Conservation (phyloP, 129 eudicot genomes). For the Daucus carota region DH1_v3.0 NC_030385.2:311501-312000, state of each 20-base stretch:
- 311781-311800: slow-evolving; percentile 44
- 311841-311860: not conserved
- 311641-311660: slow-evolving; percentile 88
- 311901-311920: slow-evolving; percentile 93
- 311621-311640: slow-evolving; percentile 66
- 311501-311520: slow-evolving; percentile 92
- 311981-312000: slow-evolving; percentile 78
- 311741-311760: slow-evolving; percentile 91
- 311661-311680: slow-evolving; percentile 99
- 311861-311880: not conserved
- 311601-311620: slow-evolving; percentile 6
- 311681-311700: slow-evolving; percentile 89
- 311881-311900: not conserved
- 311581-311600: not conserved
- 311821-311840: not conserved
- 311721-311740: slow-evolving; percentile 88
- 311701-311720: slow-evolving; percentile 98
- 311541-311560: not conserved
- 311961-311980: slow-evolving; percentile 98
- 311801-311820: not conserved
- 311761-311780: slow-evolving; percentile 96
- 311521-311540: slow-evolving; percentile 92
- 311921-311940: slow-evolving; percentile 98
- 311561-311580: not conserved
- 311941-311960: slow-evolving; percentile 90